Conservation (phyloP, 2,329 filamentous ascomycete species). For the Elsinoe necatrix region DNA sequence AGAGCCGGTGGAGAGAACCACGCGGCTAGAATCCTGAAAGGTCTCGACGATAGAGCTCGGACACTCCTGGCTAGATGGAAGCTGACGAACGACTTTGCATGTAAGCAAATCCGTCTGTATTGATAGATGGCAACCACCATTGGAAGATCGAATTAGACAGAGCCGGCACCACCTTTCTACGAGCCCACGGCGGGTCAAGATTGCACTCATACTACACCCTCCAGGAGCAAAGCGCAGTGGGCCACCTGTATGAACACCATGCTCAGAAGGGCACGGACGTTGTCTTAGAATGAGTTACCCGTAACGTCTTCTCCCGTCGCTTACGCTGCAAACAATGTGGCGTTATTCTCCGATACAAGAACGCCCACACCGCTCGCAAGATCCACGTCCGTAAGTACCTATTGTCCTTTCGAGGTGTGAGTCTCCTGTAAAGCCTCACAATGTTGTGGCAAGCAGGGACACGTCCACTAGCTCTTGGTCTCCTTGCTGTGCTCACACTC, state of each 20-base stretch:
- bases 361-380: not conserved
- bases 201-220: no score
- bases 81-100: not conserved
- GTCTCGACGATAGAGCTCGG: not conserved
- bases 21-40: not conserved
- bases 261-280: not conserved
- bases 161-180: no score
- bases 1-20: not conserved
- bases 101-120: not conserved
- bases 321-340: conserved; percentile 6
- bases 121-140: no score
- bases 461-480: not conserved
- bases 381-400: not conserved
- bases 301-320: not conserved
- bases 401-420: not conserved
- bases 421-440: not conserved
- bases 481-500: not conserved
- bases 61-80: not conserved
- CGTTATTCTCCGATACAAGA: not conserved
- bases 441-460: not conserved
- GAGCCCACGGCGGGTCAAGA: no score
- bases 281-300: not conserved
- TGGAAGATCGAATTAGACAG: no score
- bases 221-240: no score
- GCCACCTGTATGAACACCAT: not conserved